phyloP scores from a whole-genome alignment of 2,329 filamentous ascomycete species.

The Cadophora sp. region DNA sequence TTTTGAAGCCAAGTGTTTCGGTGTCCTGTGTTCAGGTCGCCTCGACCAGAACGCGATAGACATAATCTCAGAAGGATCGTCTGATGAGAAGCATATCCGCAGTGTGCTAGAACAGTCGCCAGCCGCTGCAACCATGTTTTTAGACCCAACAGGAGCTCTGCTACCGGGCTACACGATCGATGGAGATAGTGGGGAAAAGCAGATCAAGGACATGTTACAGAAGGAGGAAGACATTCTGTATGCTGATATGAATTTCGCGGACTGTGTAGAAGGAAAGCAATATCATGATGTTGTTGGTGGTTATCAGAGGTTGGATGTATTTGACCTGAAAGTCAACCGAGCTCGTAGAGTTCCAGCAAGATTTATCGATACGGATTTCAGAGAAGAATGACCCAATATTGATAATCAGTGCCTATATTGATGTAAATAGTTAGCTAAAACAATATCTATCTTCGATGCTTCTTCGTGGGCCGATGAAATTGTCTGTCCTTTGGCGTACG shows the following conservation, averaged over 20 bases:
- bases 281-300: slow-evolving; percentile 62
- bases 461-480: neutral
- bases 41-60: slow-evolving; percentile 51
- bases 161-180: slow-evolving; percentile 49
- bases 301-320: slow-evolving; percentile 61
- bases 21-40: slow-evolving; percentile 54
- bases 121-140: slow-evolving; percentile 55
- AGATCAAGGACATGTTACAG: slow-evolving; percentile 49
- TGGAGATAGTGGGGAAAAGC: slow-evolving; percentile 27
- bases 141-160: slow-evolving; percentile 56
- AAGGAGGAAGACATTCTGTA: slow-evolving; percentile 57
- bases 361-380: neutral
- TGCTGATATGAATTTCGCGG: slow-evolving; percentile 55
- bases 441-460: neutral
- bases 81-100: slow-evolving; percentile 40
- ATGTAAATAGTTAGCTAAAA: neutral
- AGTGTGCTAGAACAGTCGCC: slow-evolving; percentile 48
- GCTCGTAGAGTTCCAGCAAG: neutral
- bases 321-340: slow-evolving; percentile 54
- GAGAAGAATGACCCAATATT: neutral
- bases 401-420: neutral
- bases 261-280: slow-evolving; percentile 61
- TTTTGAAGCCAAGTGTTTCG: slow-evolving; percentile 64
- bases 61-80: slow-evolving; percentile 42
- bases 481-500: neutral